phyloP scores from a whole-genome alignment of 257 asterid species.

The Plantago major region DNA sequence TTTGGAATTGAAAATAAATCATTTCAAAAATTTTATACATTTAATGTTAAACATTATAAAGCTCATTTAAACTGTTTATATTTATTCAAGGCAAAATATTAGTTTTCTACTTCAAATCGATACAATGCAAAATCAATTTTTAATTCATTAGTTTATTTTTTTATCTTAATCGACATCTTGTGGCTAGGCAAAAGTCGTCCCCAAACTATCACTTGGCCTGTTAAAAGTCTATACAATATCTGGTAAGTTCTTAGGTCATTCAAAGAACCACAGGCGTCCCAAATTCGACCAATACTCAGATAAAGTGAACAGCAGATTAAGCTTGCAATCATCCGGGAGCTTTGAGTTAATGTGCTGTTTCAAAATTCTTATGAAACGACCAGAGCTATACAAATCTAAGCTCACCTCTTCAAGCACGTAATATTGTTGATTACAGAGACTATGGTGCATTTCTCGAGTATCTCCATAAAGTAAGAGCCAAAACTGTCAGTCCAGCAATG shows the following conservation, averaged over 20 bases:
- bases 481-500: conserved; percentile 54
- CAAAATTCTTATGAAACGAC: background rate
- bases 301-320: background rate
- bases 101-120: no score
- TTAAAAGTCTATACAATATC: no score
- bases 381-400: background rate
- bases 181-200: no score
- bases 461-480: conserved; percentile 66
- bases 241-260: background rate
- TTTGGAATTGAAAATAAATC: no score
- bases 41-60: no score
- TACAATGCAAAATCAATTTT: no score
- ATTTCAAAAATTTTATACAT: no score
- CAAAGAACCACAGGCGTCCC: background rate
- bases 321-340: background rate
- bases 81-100: no score
- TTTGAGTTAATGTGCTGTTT: background rate
- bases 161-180: no score
- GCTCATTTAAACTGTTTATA: no score
- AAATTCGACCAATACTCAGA: background rate
- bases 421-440: conserved; percentile 27
- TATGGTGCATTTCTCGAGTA: conserved; percentile 41
- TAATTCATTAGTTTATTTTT: no score
- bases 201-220: no score
- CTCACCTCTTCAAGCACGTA: conserved; percentile 3